Base-by-base conservation (phyloP, 768 basidiomycete species). In the Boletus edulis region DNA sequence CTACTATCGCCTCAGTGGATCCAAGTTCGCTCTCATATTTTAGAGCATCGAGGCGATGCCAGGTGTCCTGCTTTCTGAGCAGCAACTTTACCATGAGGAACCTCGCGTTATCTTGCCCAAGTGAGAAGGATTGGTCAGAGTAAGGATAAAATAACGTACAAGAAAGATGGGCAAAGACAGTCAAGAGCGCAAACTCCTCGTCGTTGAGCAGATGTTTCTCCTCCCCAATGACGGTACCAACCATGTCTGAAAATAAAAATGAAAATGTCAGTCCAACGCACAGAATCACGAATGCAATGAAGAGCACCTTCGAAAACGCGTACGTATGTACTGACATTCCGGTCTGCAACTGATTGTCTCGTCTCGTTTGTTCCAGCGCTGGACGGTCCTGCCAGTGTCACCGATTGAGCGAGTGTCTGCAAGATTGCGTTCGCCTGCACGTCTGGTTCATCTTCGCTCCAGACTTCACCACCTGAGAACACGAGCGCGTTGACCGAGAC, bases 1-100 rank as follows among this genome's bases (percentile, higher is more conserved):
- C 56, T 3, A 67, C 58, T 20, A 83, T 67, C 49, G 72, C 51
- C 62, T 65, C 57, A 14, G 60, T 45, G 45, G 69, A 61, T 51
- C 78, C 76, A 68, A 86, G 55, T 63, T 79, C 76, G 8, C 50
- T 42, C 47, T 65, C 61, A 51, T 80, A 81, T 54, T 71, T 76
- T 20, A 87, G 68, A 2, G 70, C 58, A 39, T 69, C 68, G 6
- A 79, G 70, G 3, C 81, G 78, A 54, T 82, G 77, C 74, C 84
- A 85, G 59, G 77, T 75, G 53, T 75, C 77, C 29, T 73, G 74
- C 59, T 84, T 84, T 48, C 87, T 80, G 9, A 87, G 73, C n/a
- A 82, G 74, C 10, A 89, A 72, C 20, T 85, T 80, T 17, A 82
- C 76, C 57, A 87, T 76, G 15, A 89, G 79, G 66, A 86, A 88